A percentile compares a stretch with the other conserved stretches of the same genome.
These are phyloP conservation scores for Ustilago lituana DNA, from an alignment of 1,284 basidiomycete species.

Conservation along the genomic window DNA sequence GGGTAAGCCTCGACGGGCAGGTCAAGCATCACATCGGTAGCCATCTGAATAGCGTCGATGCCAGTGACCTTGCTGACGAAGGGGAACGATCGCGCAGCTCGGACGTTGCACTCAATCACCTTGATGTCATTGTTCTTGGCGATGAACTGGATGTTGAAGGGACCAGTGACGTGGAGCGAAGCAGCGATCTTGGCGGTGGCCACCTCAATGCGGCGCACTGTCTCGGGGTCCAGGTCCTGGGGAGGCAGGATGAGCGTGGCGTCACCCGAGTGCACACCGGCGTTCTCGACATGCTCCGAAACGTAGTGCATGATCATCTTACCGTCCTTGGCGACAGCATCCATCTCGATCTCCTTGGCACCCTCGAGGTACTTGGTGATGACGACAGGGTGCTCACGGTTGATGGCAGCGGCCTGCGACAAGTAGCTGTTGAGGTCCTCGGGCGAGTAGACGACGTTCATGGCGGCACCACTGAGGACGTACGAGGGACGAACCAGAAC, in stretches of 20 bases:
- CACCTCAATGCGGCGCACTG: conserved; percentile 92
- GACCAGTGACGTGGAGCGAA: conserved; percentile 92
- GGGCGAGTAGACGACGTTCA: conserved; percentile 96
- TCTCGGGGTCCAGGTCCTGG: conserved; percentile 95
- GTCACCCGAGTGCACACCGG: conserved; percentile 96
- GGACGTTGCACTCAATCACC: conserved; percentile 98
- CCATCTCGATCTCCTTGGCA: conserved; percentile 99
- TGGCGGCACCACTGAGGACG: conserved; percentile 95
- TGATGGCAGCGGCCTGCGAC: conserved; percentile 94
- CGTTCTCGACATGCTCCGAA: conserved; percentile 99
- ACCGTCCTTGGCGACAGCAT: conserved; percentile 94
- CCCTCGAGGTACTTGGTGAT: conserved; percentile 99
- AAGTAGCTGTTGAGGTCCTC: conserved; percentile 92
- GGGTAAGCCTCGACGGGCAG: conserved; percentile 90
- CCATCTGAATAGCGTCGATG: conserved; percentile 96
- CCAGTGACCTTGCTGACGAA: conserved; percentile 99
- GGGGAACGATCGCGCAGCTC: conserved; percentile 96
- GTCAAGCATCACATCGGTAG: conserved; percentile 96
- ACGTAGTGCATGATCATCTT: conserved; percentile 99
- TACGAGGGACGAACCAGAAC: conserved; percentile 97
- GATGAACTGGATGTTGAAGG: conserved; percentile 99
- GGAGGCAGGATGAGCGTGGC: conserved; percentile 97
- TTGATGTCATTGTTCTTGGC: conserved; percentile 99
- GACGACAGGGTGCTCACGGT: conserved; percentile 95
- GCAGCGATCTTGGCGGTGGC: conserved; percentile 97